Base-by-base conservation (phyloP, 306 rosid species). In the Albizia julibrissin region DNA sequence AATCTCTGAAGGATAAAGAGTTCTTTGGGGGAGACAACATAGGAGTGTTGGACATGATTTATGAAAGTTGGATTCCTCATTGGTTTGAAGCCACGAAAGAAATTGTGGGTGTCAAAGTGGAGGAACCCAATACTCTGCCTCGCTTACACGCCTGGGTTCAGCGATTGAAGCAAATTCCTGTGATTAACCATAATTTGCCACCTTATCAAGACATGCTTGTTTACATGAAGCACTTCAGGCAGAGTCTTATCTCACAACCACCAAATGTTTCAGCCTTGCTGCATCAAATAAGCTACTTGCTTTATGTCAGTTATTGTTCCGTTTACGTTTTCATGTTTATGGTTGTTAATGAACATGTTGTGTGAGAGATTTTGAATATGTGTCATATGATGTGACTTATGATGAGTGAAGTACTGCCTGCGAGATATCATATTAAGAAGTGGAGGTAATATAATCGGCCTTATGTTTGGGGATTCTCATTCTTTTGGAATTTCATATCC, bases 21-120 rank as follows among this genome's bases (percentile, higher is more conserved):
- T 68, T 68, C 39, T 68, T 39, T 39, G 73, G 73, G 21, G 73
- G 73, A 3, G 49, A 39, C 27, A 39, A 22, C 46, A 21, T 68
- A 68, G 73, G 73, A 10, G 21, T 68, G 24, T 9, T 68, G 49
- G 73, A 68, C 73, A 34, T 68, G 39, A 2, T 18, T 11, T 37
- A 68, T 39, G 49, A 31, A 58, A 9, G 12, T 27, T 5, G 8
- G 8, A 19, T 68, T 68, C 27, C 15, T 67, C 46, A 34, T 24
- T 67, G 27, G 72, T 67, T 67, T 37, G 26, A 67, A 67, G 72
- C 72, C 44, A 19, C 8, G 72, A 47, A 67, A 67, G 47, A 34
- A 34, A 19, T 12, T 19, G 72, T 67, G 10, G 46, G 72, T 7
- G 72, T 37, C 26, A 67, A 37, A 67, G 46, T 67, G 26, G 3